These are phyloP conservation scores for Magnaporthiopsis rhizophila DNA, from an alignment of 2,329 filamentous ascomycete species.

Conservation along the genomic window DNA sequence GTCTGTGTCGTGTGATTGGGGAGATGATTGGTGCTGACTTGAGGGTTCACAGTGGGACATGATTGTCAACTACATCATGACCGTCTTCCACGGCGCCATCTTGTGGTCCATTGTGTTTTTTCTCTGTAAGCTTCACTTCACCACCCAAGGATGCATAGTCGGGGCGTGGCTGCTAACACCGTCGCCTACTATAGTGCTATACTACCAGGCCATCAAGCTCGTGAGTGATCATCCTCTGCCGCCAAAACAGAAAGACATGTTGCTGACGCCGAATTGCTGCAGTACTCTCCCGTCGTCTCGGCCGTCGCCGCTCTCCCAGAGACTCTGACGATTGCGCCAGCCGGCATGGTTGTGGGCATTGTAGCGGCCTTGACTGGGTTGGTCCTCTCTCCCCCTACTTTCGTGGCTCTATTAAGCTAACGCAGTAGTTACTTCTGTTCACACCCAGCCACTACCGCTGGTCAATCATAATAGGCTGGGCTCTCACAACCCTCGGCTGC, in stretches of 20 bases:
- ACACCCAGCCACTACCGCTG: constrained; percentile 51
- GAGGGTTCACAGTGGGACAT: constrained; percentile 11
- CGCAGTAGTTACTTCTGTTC: not conserved
- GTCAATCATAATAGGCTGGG: constrained; percentile 41
- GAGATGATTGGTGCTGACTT: constrained; percentile 28
- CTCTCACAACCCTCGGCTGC: constrained; percentile 41
- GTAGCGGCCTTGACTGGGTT: constrained; percentile 27
- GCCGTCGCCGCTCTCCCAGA: constrained; percentile 51
- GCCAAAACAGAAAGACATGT: too few species aligned
- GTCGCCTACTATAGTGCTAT: constrained; percentile 22
- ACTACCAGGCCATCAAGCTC: constrained; percentile 43
- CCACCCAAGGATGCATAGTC: too few species aligned
- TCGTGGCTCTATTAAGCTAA: too few species aligned
- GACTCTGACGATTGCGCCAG: constrained; percentile 55
- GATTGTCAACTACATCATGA: constrained; percentile 29
- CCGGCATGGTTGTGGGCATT: constrained; percentile 47
- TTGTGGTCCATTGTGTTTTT: constrained; percentile 49
- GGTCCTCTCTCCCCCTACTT: not conserved
- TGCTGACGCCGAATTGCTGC: too few species aligned
- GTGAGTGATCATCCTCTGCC: not conserved
- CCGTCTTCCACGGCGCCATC: constrained; percentile 49
- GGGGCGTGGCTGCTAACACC: constrained; percentile 11
- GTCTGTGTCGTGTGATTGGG: constrained; percentile 20
- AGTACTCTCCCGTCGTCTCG: constrained; percentile 41
- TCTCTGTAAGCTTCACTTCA: constrained; percentile 28